Conservation (phyloP, 768 basidiomycete genomes). For the Mrakia frigida region DNA sequence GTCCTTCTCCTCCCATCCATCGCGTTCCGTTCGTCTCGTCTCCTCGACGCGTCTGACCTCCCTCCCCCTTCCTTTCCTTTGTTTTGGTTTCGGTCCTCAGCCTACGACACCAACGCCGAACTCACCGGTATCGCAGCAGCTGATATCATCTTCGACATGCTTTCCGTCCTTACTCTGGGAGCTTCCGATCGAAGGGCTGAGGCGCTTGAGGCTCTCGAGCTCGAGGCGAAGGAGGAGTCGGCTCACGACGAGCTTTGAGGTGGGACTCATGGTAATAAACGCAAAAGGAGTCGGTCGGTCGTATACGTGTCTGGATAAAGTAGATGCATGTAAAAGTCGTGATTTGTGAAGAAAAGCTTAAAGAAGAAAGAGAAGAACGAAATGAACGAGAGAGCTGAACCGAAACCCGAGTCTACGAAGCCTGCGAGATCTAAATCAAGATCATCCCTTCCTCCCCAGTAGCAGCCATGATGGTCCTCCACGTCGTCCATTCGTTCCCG, state of each 20-base stretch:
- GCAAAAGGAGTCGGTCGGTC: not conserved
- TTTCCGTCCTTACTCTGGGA: slow-evolving; percentile 37
- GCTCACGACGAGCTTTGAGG: not conserved
- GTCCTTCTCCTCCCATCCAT: not conserved
- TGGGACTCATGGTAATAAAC: not conserved
- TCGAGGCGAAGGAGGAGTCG: not conserved
- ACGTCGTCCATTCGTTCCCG: not conserved
- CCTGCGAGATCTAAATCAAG: not conserved
- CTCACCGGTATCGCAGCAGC: slow-evolving; percentile 17
- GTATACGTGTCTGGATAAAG: not conserved
- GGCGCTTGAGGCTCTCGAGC: not conserved
- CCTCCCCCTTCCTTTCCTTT: not conserved
- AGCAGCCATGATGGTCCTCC: not conserved
- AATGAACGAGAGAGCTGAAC: too few relatives aligned
- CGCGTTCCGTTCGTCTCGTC: not conserved
- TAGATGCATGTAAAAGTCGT: too few relatives aligned
- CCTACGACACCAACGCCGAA: slow-evolving; percentile 41
- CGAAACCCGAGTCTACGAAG: too few relatives aligned
- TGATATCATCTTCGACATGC: slow-evolving; percentile 37
- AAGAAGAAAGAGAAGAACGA: too few relatives aligned
- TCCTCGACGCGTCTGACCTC: not conserved
- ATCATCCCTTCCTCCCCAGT: not conserved
- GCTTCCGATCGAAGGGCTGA: not conserved
- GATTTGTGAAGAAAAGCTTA: too few relatives aligned
- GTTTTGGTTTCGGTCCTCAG: too few relatives aligned